Evolutionary conservation across 2,329 filamentous ascomycete species (phyloP).

Genomic region (Ilyonectria sp.): DNA sequence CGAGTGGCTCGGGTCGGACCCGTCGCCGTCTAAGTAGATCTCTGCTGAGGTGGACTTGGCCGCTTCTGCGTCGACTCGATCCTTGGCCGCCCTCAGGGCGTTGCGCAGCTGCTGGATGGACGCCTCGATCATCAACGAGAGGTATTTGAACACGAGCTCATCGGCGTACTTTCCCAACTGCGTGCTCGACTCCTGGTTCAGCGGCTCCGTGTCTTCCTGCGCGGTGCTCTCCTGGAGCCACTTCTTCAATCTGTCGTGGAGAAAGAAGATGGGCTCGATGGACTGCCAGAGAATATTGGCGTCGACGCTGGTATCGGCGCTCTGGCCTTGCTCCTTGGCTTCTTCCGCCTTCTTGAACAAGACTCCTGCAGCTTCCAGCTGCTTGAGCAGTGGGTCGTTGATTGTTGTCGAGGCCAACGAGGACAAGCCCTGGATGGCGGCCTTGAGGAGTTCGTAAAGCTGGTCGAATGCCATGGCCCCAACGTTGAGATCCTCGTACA

Average conservation of each 20-base stretch:
- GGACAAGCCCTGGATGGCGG: slow-evolving; percentile 44
- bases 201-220: slow-evolving; percentile 35
- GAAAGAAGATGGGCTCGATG: slow-evolving; percentile 84
- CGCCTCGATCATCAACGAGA: slow-evolving; percentile 89
- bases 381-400: slow-evolving; percentile 43
- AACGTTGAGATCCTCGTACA: slow-evolving; percentile 74
- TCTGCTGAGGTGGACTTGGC: slow-evolving; percentile 70
- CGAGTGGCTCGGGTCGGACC: slow-evolving; percentile 82
- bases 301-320: slow-evolving; percentile 36
- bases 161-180: slow-evolving; percentile 79
- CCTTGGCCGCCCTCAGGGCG: slow-evolving; percentile 68
- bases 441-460: slow-evolving; percentile 46
- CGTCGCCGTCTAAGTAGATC: slow-evolving; percentile 82
- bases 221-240: slow-evolving; percentile 80
- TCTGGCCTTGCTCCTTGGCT: slow-evolving; percentile 23
- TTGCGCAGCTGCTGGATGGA: slow-evolving; percentile 88
- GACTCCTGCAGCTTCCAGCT: slow-evolving; percentile 46
- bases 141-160: slow-evolving; percentile 88
- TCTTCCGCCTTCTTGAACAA: slow-evolving; percentile 48
- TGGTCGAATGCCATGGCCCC: slow-evolving; percentile 56
- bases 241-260: slow-evolving; percentile 56
- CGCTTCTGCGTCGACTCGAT: slow-evolving; percentile 49
- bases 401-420: slow-evolving; percentile 42
- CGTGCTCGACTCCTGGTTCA: slow-evolving; percentile 37
- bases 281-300: slow-evolving; percentile 79